Evolutionary conservation across 169 alveolate genomes (phyloP).

Genomic region (Eimeria brunetti): DNA sequence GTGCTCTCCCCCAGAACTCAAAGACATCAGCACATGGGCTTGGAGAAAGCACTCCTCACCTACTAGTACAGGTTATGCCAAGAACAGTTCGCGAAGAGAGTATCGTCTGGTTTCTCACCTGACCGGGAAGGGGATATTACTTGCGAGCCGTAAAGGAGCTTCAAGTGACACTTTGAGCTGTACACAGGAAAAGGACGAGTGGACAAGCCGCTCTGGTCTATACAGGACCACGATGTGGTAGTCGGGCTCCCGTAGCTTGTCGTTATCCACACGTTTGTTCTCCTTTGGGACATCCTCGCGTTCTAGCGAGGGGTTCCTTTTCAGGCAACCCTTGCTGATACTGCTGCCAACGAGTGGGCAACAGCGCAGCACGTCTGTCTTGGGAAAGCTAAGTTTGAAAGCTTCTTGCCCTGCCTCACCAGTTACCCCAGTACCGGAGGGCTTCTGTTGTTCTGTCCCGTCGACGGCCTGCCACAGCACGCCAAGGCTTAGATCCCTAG

Average conservation of each 20-base stretch:
- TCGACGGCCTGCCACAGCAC: constrained; percentile 60
- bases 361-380: constrained; percentile 42
- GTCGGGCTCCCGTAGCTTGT: constrained; percentile 19
- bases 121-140: constrained; percentile 70
- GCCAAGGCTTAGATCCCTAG: constrained; percentile 53
- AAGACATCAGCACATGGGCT: background rate
- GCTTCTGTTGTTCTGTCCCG: constrained; percentile 16
- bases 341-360: constrained; percentile 17
- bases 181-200: constrained; percentile 54
- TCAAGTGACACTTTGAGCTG: constrained; percentile 67
- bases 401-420: background rate
- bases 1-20: background rate
- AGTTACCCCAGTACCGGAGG: background rate
- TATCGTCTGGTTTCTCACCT: background rate
- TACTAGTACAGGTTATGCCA: background rate
- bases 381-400: background rate
- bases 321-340: background rate
- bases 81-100: background rate
- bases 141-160: constrained; percentile 71
- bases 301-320: background rate
- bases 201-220: constrained; percentile 41
- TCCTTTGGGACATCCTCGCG: background rate
- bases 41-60: too few relatives aligned
- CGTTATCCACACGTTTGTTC: background rate
- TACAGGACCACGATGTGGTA: constrained; percentile 41